phyloP scores from a whole-genome alignment of 1,284 basidiomycete genomes.

The Caloboletus firmus region DNA sequence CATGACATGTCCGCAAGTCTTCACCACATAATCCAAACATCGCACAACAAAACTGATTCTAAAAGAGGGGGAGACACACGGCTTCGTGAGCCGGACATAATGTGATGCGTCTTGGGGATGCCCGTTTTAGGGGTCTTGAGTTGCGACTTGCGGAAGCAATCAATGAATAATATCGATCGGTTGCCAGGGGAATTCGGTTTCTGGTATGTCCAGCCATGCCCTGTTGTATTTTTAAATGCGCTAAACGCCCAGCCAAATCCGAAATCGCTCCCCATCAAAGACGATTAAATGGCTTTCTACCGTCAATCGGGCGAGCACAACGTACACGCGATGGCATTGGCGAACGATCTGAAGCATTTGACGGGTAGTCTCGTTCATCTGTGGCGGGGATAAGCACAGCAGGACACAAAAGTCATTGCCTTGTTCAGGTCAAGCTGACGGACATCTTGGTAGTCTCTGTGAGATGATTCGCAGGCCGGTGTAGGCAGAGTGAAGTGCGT shows the following conservation, averaged over 20 bases:
- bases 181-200: background rate
- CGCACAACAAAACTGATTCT: background rate
- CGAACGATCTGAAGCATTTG: background rate
- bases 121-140: background rate
- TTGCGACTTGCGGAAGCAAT: background rate
- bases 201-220: background rate
- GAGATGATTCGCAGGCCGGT: background rate
- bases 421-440: background rate
- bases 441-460: background rate
- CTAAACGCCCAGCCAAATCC: background rate
- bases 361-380: background rate
- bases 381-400: background rate
- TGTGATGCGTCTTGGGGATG: background rate
- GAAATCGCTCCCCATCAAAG: background rate
- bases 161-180: background rate
- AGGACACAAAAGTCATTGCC: background rate
- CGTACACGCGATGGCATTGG: background rate
- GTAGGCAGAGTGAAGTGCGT: background rate
- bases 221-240: conserved; percentile 4
- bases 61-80: background rate
- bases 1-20: background rate
- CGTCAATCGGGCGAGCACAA: background rate
- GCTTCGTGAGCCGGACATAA: background rate
- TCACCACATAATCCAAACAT: background rate
- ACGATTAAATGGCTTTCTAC: background rate